These are phyloP conservation scores for Phaffia australis DNA, from an alignment of 768 basidiomycete genomes.

Conservation along the genomic window DNA sequence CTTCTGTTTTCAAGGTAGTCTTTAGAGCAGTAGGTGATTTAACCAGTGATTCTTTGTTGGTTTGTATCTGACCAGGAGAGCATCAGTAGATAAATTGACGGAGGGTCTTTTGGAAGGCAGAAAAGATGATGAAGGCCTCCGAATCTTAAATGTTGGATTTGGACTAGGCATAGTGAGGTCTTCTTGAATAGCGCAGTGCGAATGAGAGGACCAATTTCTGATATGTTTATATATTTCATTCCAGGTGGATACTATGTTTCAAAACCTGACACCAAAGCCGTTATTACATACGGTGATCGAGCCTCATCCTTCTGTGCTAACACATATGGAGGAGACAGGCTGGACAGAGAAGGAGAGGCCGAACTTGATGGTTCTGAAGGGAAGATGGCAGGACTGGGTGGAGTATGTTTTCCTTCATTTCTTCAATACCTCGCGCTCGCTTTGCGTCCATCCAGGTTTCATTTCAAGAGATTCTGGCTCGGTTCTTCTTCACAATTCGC, in stretches of 20 bases:
- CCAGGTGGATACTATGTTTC: conserved; percentile 76
- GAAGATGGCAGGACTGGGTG: conserved; percentile 80
- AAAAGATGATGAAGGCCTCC: conserved; percentile 42
- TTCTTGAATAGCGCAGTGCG: neutral
- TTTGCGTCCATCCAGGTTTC: conserved; percentile 7
- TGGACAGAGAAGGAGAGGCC: conserved; percentile 57
- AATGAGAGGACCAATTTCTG: conserved; percentile 1
- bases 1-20: conserved; percentile 20
- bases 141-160: conserved; percentile 81
- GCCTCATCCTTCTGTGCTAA: conserved; percentile 83
- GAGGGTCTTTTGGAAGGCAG: conserved; percentile 44
- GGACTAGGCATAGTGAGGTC: conserved; percentile 64
- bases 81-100: conserved; percentile 61
- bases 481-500: too few relatives aligned
- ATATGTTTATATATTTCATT: neutral
- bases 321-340: conserved; percentile 58
- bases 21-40: neutral
- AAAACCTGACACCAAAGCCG: conserved; percentile 52
- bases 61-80: conserved; percentile 45
- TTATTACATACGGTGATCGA: conserved; percentile 79
- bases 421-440: conserved; percentile 30
- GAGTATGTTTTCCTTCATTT: conserved; percentile 29
- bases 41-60: conserved; percentile 3
- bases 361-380: conserved; percentile 69
- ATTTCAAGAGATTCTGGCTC: neutral